These are phyloP conservation scores for Pseudogymnoascus sp. DNA, from an alignment of 2,329 filamentous ascomycete species.

Conservation along the genomic window DNA sequence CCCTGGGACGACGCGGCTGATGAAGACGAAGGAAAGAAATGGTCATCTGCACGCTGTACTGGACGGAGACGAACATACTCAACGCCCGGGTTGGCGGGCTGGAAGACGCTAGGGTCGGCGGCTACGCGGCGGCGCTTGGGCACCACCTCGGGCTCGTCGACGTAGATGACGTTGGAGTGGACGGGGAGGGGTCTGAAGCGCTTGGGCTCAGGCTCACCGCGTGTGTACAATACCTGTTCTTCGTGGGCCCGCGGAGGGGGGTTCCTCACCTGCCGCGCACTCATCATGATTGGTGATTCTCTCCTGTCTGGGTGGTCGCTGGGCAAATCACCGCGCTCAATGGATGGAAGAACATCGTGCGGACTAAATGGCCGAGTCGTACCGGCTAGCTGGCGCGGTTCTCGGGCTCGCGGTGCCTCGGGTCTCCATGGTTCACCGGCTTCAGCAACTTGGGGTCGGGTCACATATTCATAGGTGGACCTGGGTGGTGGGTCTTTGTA, in stretches of 20 bases:
- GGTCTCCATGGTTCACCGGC: neutral
- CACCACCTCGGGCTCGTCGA: neutral
- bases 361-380: neutral
- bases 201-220: slow-evolving; percentile 3
- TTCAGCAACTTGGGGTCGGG: neutral
- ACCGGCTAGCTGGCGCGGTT: neutral
- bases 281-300: neutral
- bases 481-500: neutral
- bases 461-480: neutral
- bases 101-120: too few relatives aligned
- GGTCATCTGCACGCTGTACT: neutral
- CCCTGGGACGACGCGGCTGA: neutral
- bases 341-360: neutral
- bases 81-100: too few relatives aligned
- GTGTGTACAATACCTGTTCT: slow-evolving; percentile 1
- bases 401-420: neutral
- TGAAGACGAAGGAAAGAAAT: neutral
- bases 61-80: slow-evolving; percentile 3
- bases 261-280: neutral
- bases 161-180: slow-evolving; percentile 6
- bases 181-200: neutral
- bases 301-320: neutral
- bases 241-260: neutral
- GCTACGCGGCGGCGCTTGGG: slow-evolving; percentile 5
- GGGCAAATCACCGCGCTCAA: neutral